Evolutionary conservation across 1,139 yeast species (phyloP).

Genomic region (Blastobotrys aristatus): DNA sequence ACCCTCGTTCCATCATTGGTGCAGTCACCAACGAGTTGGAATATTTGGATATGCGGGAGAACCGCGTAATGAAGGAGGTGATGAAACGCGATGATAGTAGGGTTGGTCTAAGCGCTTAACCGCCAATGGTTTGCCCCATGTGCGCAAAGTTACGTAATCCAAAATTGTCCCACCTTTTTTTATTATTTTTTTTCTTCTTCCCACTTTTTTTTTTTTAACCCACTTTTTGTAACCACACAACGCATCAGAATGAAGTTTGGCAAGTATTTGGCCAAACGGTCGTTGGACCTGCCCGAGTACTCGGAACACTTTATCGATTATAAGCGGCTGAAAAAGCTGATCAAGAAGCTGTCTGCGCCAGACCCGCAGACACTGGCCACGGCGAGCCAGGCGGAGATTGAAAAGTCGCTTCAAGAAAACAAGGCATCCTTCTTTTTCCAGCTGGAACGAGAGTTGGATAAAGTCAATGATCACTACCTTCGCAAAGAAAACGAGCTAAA

Average conservation of each 20-base stretch:
- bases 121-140: background rate
- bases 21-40: constrained; percentile 24
- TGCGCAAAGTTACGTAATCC: background rate
- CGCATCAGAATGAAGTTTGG: constrained; percentile 67
- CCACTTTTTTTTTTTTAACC: background rate
- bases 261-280: constrained; percentile 88
- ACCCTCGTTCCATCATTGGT: constrained; percentile 27
- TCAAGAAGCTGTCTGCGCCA: constrained; percentile 38
- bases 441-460: constrained; percentile 89
- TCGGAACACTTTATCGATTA: constrained; percentile 91
- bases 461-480: constrained; percentile 82
- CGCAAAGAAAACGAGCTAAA: constrained; percentile 84
- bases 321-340: constrained; percentile 75
- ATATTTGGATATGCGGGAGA: constrained; percentile 17
- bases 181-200: background rate
- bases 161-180: background rate
- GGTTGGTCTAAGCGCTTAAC: background rate
- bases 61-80: constrained; percentile 10
- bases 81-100: background rate
- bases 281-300: constrained; percentile 90
- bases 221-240: background rate
- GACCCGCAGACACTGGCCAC: constrained; percentile 26
- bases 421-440: constrained; percentile 91
- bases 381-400: constrained; percentile 33
- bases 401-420: constrained; percentile 73